Evolutionary conservation across 148 eudicot species (phyloP).

Genomic region (Spergularia marina): DNA sequence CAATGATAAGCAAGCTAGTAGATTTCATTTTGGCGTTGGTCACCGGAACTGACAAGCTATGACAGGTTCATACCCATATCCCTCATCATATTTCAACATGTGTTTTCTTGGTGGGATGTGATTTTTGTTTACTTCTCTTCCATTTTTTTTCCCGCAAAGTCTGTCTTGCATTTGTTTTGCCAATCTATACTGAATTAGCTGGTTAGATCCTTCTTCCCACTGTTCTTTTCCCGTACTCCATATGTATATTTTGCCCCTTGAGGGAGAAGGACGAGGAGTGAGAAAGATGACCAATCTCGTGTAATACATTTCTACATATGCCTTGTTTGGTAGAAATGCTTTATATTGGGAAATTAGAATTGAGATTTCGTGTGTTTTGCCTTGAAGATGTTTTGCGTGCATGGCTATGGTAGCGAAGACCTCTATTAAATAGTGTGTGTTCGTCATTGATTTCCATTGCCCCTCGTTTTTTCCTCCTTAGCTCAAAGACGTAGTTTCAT

Average conservation of each 20-base stretch:
- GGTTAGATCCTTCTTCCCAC: neutral
- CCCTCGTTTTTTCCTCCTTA: too few relatives aligned
- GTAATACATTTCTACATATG: neutral
- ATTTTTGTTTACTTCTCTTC: neutral
- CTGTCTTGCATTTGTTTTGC: conserved; percentile 1
- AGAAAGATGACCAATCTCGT: too few relatives aligned
- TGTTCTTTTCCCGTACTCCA: neutral
- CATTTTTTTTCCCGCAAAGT: neutral
- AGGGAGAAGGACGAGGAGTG: too few relatives aligned
- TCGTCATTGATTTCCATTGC: too few relatives aligned
- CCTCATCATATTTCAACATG: neutral
- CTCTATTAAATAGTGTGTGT: too few relatives aligned
- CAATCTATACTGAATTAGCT: conserved; percentile 5
- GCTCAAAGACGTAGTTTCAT: too few relatives aligned
- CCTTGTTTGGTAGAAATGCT: neutral
- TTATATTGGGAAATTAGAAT: neutral
- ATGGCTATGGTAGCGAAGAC: neutral
- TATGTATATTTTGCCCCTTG: neutral
- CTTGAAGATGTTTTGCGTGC: neutral
- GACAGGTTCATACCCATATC: neutral
- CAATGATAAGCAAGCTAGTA: conserved; percentile 58
- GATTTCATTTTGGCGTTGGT: conserved; percentile 98
- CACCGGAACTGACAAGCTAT: conserved; percentile 48
- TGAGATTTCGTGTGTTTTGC: neutral
- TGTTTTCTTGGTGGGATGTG: neutral